Evolutionary conservation across 306 rosid species (phyloP), one percentile per base, ranked within the genome.

Genomic region (Rubus idaeus): DNA sequence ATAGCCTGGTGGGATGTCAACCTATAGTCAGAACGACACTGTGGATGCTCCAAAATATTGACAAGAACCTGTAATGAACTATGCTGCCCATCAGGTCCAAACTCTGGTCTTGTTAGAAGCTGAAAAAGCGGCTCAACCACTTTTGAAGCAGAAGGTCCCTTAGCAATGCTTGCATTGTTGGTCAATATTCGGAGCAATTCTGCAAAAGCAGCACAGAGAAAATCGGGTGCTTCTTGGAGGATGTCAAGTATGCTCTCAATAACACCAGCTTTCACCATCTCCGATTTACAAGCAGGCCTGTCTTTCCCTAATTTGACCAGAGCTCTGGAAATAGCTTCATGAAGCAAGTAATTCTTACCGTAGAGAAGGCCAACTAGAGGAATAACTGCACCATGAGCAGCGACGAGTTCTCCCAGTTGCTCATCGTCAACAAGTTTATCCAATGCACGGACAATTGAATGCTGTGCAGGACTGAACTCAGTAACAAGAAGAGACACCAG

Each of bases 401-500:
- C 96, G 84, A 96, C 97, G 70, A 92, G 82, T 86, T 96, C 99
- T 75, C 98, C 99, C 79, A 96, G 85, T 80, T 96, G 99, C 87
- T 96, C 99, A 40, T 96, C 99, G 23, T 96, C 98, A 67, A 92
- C 97, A 52, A 96, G 97, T 85, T 92, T 96, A 86, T 96, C 99
- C 86, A 96, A 79, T 5, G 98, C 99, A 71, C 96, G 88, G 77
- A 96, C 98, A 78, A 89, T 88, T 46, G 99, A 96, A 81, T 81
- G 92, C 76, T 92, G 99, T 55, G 99, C 96, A 67, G 96, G 86
- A 84, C 91, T 91, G 79, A 84, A 89, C 89, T 93, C 96, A 5
- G 89, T 81, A 37, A 87, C 91, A 81, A 96, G 98, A 82, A 96
- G 97, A 66, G 99, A 88, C 57, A 92, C 97, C 71, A 96, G 88